Evolutionary conservation across 345 rosid genomes (phyloP).

Genomic region (Lenwebbia sp.): DNA sequence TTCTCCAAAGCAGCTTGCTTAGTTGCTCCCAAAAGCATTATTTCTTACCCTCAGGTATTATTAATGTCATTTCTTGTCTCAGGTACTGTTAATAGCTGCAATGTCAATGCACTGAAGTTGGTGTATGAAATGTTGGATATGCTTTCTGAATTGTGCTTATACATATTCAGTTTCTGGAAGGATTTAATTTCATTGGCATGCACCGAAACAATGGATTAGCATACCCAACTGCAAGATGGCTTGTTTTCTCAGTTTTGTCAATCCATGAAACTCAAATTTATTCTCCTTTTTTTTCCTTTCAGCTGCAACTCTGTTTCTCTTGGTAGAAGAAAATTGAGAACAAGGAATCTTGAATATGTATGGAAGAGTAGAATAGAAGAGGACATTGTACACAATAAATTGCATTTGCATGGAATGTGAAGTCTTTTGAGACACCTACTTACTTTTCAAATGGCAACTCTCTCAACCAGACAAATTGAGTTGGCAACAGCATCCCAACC

Average conservation of each 20-base stretch:
- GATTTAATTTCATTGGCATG: neutral
- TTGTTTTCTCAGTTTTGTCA: neutral
- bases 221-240: neutral
- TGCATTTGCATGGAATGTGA: neutral
- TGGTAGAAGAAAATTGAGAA: neutral
- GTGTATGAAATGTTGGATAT: neutral
- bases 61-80: neutral
- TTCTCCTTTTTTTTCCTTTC: neutral
- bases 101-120: neutral
- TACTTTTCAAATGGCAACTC: neutral
- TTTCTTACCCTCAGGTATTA: slow-evolving; percentile 88
- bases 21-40: slow-evolving; percentile 67
- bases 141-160: neutral
- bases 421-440: neutral
- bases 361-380: neutral
- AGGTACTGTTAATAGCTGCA: neutral
- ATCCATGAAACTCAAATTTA: neutral
- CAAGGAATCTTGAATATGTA: neutral
- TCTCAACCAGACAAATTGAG: neutral
- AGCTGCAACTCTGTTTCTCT: neutral
- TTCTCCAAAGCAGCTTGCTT: slow-evolving; percentile 84
- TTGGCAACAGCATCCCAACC: neutral
- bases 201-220: neutral
- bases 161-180: neutral
- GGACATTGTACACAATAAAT: neutral